These are phyloP conservation scores for Monosporascus sp. DNA, from an alignment of 2,329 filamentous ascomycete species.

Conservation along the genomic window DNA sequence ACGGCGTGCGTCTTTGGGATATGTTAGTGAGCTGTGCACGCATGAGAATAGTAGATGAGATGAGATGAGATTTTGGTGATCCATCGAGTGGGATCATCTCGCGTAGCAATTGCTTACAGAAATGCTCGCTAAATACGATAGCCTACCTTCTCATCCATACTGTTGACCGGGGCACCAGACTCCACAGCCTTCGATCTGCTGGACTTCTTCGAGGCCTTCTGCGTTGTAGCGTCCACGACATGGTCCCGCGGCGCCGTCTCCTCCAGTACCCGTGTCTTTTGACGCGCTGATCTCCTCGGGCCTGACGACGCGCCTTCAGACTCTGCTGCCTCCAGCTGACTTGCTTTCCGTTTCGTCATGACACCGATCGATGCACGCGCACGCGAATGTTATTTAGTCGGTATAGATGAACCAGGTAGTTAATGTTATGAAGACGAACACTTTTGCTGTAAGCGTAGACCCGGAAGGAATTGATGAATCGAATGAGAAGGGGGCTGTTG, in stretches of 20 bases:
- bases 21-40: conserved; percentile 1
- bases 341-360: neutral
- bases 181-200: too few relatives aligned
- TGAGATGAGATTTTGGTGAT: too few relatives aligned
- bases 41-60: neutral
- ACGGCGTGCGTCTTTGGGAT: conserved; percentile 5
- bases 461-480: neutral
- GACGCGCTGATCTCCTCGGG: neutral
- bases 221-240: neutral
- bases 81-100: too few relatives aligned
- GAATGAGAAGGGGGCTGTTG: neutral
- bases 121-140: too few relatives aligned
- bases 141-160: too few relatives aligned
- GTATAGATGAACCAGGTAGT: too few relatives aligned
- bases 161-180: too few relatives aligned
- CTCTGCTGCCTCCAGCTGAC: neutral
- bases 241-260: neutral
- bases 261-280: neutral
- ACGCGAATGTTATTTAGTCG: too few relatives aligned
- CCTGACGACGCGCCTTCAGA: neutral
- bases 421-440: too few relatives aligned
- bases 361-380: too few relatives aligned
- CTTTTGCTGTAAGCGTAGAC: neutral
- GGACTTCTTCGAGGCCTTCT: neutral
- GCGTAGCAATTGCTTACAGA: too few relatives aligned